Conservation (phyloP, 2,329 filamentous ascomycete species). For the Exophiala aquamarina region DNA sequence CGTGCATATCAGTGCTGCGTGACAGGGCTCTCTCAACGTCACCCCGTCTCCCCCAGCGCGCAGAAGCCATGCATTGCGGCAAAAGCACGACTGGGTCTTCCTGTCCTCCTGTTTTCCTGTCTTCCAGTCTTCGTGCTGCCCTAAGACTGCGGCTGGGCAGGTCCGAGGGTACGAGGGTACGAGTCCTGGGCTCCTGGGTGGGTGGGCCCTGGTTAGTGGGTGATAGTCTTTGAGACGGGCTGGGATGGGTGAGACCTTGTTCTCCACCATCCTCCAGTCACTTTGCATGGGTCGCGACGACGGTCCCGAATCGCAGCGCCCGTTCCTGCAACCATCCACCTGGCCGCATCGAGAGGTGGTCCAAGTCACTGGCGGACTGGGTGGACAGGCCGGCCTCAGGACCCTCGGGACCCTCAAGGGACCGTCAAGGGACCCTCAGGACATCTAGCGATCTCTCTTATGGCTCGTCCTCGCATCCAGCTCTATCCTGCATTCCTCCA, state of each 20-base stretch:
- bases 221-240: slow-evolving; percentile 29
- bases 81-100: not conserved
- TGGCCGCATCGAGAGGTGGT: slow-evolving; percentile 17
- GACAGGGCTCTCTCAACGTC: slow-evolving; percentile 21
- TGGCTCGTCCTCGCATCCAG: slow-evolving; percentile 27
- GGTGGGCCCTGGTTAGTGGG: slow-evolving; percentile 25
- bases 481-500: slow-evolving; percentile 24
- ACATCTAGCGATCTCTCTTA: slow-evolving; percentile 29
- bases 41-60: slow-evolving; percentile 3
- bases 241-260: slow-evolving; percentile 24
- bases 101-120: no score
- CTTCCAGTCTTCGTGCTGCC: no score
- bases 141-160: slow-evolving; percentile 22
- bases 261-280: slow-evolving; percentile 21
- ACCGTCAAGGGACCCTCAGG: slow-evolving; percentile 21
- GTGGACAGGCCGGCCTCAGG: slow-evolving; percentile 11
- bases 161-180: no score
- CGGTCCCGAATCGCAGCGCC: slow-evolving; percentile 27
- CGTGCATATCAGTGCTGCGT: slow-evolving; percentile 24
- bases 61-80: slow-evolving; percentile 5
- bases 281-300: slow-evolving; percentile 26
- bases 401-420: no score
- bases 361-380: slow-evolving; percentile 24
- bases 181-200: no score
- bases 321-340: slow-evolving; percentile 23